Evolutionary conservation across 768 basidiomycete genomes (phyloP), one percentile per base, ranked within the genome.

Genomic region (Crassisporium funariophilum): DNA sequence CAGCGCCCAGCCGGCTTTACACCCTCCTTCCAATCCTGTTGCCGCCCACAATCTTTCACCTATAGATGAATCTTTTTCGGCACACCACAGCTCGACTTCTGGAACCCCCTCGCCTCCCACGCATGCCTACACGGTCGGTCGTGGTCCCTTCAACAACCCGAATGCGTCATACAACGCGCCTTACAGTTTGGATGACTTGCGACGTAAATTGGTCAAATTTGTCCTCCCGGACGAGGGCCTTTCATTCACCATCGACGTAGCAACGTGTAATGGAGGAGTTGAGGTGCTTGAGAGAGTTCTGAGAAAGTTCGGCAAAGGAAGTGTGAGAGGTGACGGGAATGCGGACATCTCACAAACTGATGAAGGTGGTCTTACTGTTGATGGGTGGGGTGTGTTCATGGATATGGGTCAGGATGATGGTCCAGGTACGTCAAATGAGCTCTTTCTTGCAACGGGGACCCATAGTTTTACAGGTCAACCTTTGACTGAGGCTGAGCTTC

Each of bases 241-340:
- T 35, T 78, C 84, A 4, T 81, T 79, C 45, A 85, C 86, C 1
- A 82, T 98, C 49, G 86, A 95, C 60, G 84, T 93, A 11, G 80
- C 83, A 3, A 82, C 89, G 20, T 94, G 90, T 59, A 75, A 74
- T 1, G 86, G 84, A 20, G 94, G 93, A 7, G 76, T 88, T 2
- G 93, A 98, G 58, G 82, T 98, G 2, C 76, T 98, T 41, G 88
- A 91, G 54, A 84, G 87, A 55, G 94, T 90, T 1, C 71, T 99
- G 52, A 89, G 83, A 63, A 99, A 99, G 67, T 89, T 95, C 55
- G 83, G 83, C 35, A 95, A 93, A 63, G 63, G 77, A 0, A 69
- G 69, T 23, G 53, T 69, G 7, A 74, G 73, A 49, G 71, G 67
- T 42, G 74, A 77, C 41, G 69, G 66, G 22, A 70, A 71, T 38